Evolutionary conservation across 768 basidiomycete species (phyloP).

Genomic region (Termitomyces sp.): DNA sequence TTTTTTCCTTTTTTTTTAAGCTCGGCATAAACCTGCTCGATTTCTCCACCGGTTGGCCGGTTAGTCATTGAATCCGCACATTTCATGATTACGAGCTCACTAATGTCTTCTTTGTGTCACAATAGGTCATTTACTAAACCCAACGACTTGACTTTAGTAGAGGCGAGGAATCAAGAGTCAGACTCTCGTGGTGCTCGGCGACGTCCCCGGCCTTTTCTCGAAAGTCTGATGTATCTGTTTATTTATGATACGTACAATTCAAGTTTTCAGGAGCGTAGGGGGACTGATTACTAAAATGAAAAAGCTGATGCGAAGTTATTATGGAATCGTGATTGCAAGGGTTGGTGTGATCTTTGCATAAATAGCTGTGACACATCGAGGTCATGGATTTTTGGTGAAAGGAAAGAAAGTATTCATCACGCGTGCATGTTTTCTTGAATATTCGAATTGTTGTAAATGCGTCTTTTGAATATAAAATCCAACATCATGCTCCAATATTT

Average conservation of each 20-base stretch:
- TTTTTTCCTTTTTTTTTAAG: constrained; percentile 9
- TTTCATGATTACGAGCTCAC: not conserved
- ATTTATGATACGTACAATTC: not conserved
- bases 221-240: not conserved
- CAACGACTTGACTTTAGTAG: not conserved
- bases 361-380: not conserved
- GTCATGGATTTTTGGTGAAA: not conserved
- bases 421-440: too few species aligned
- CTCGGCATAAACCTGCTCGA: constrained; percentile 41
- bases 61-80: constrained; percentile 5
- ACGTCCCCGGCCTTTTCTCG: not conserved
- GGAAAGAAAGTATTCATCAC: too few species aligned
- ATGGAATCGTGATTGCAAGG: too few species aligned
- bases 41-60: constrained; percentile 48
- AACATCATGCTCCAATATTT: not conserved
- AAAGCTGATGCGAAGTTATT: not conserved
- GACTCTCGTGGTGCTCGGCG: not conserved
- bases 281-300: not conserved
- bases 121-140: not conserved
- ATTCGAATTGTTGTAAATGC: not conserved
- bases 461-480: not conserved
- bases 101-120: not conserved
- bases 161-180: not conserved
- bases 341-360: too few species aligned
- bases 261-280: not conserved